Percentiles rank a stretch among this genome's conserved stretches.
Evolutionary conservation across 352 stramenopile species (phyloP).

Genomic region (Pseudoperonospora humuli): DNA sequence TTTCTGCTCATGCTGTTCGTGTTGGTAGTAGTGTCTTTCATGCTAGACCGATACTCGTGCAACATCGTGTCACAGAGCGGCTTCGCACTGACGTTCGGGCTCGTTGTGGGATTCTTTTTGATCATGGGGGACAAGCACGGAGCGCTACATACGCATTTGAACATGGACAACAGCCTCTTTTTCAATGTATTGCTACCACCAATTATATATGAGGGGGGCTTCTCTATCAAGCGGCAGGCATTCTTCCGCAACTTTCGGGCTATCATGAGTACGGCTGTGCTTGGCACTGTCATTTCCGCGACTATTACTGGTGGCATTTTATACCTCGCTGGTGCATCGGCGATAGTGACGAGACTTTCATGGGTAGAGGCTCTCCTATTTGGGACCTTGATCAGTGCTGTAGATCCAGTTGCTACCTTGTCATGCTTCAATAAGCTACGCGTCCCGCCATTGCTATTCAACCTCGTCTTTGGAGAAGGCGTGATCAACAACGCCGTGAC

Average conservation of each 20-base stretch:
- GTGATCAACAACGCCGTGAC: constrained; percentile 93
- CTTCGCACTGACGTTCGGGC: constrained; percentile 73
- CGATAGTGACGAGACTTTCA: constrained; percentile 61
- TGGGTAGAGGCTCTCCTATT: constrained; percentile 90
- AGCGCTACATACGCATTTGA: constrained; percentile 61
- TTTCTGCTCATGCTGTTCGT: constrained; percentile 80
- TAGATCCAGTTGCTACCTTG: constrained; percentile 92
- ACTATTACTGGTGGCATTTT: constrained; percentile 66
- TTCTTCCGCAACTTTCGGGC: constrained; percentile 84
- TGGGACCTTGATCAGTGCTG: constrained; percentile 88
- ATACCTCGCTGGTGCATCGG: constrained; percentile 51
- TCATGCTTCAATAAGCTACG: constrained; percentile 89
- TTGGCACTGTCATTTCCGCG: constrained; percentile 72
- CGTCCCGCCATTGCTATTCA: constrained; percentile 87
- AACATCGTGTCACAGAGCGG: constrained; percentile 78
- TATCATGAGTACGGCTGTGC: constrained; percentile 77
- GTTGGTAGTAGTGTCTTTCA: constrained; percentile 76
- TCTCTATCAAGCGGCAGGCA: constrained; percentile 80
- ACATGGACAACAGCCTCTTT: constrained; percentile 82
- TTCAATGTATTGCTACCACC: constrained; percentile 78
- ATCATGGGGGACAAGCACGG: constrained; percentile 53
- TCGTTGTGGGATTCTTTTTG: constrained; percentile 59
- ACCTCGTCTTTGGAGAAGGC: constrained; percentile 93
- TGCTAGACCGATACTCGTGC: constrained; percentile 77
- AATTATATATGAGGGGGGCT: constrained; percentile 85